Evolutionary conservation across 208 protist genomes (phyloP).

Genomic region (Crithidia thermophila): DNA sequence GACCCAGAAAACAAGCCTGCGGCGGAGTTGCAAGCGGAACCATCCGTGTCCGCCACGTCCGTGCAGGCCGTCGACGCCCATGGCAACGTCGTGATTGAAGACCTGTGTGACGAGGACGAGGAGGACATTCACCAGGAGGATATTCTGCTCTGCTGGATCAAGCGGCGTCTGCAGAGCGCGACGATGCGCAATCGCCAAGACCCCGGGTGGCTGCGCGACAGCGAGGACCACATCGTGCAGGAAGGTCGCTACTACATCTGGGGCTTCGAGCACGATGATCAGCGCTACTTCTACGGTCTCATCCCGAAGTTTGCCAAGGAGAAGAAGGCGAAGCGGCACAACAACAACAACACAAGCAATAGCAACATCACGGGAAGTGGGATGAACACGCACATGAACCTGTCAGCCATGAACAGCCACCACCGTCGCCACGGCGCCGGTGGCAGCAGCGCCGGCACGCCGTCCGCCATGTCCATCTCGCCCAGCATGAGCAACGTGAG

Average conservation of each 20-base stretch:
- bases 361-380: no score
- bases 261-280: conserved; percentile 55
- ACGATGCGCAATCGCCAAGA: conserved; percentile 39
- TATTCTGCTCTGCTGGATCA: conserved; percentile 63
- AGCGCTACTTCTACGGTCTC: conserved; percentile 61
- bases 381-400: background rate
- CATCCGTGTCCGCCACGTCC: background rate
- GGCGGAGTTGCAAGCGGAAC: no score
- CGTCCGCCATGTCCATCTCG: conserved; percentile 13
- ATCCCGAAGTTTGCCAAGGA: conserved; percentile 68
- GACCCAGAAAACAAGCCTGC: no score
- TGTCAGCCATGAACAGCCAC: conserved; percentile 13
- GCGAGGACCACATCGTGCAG: conserved; percentile 41
- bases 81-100: background rate
- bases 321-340: conserved; percentile 27
- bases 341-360: conserved; percentile 15
- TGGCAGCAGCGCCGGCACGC: conserved; percentile 5
- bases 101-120: conserved; percentile 12
- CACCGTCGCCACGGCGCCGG: conserved; percentile 1
- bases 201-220: conserved; percentile 55
- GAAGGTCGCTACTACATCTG: conserved; percentile 74
- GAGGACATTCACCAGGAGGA: conserved; percentile 44
- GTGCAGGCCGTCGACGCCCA: background rate
- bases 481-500: conserved; percentile 11
- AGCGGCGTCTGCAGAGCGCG: conserved; percentile 39